phyloP scores from a whole-genome alignment of 139 green algal genomes.

The Pedinophyceae sp. region DNA sequence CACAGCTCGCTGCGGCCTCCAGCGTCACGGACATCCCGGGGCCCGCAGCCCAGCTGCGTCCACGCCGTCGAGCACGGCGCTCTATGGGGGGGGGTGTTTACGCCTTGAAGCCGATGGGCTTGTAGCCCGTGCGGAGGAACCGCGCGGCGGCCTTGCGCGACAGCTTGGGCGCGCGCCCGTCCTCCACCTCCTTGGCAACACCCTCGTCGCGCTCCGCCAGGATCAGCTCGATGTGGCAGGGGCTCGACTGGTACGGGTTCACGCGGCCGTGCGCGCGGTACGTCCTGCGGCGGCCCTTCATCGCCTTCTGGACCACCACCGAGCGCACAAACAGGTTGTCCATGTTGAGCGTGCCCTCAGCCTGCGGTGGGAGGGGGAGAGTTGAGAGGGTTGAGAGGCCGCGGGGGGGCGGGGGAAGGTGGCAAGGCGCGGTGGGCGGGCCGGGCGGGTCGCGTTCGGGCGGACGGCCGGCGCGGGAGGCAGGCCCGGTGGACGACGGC shows the following conservation, averaged over 20 bases:
- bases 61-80: no score
- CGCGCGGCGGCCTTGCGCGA: slow-evolving; percentile 7
- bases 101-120: not conserved
- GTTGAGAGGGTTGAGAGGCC: not conserved
- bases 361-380: not conserved
- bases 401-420: no score
- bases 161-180: slow-evolving; percentile 3
- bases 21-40: no score
- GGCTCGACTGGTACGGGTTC: slow-evolving; percentile 94
- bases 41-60: no score
- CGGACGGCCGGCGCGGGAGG: no score
- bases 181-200: slow-evolving; percentile 24
- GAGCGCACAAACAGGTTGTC: slow-evolving; percentile 80
- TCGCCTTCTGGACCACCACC: slow-evolving; percentile 95
- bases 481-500: no score
- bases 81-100: no score
- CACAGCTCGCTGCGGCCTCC: no score
- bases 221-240: slow-evolving; percentile 94
- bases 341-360: slow-evolving; percentile 63
- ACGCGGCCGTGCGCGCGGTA: slow-evolving; percentile 97
- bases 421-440: no score
- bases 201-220: slow-evolving; percentile 59
- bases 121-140: slow-evolving; percentile 1
- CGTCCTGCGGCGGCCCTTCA: slow-evolving; percentile 82
- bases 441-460: no score